These are phyloP conservation scores for Hyphodiscus sp. DNA, from an alignment of 2,329 filamentous ascomycete genomes.

Conservation along the genomic window DNA sequence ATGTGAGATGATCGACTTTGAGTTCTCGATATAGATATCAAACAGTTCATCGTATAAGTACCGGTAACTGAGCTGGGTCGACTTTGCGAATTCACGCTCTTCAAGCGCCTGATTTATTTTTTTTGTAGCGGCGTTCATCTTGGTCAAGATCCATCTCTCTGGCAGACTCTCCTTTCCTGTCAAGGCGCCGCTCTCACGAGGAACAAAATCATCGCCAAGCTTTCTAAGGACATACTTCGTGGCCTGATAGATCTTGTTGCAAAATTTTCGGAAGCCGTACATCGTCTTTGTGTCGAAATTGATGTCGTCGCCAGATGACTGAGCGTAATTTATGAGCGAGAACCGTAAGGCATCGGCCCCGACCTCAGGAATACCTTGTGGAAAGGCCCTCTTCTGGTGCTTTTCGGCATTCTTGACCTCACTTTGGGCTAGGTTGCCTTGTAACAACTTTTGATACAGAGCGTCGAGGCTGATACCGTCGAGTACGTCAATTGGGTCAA, in stretches of 20 bases:
- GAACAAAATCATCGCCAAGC: constrained; percentile 59
- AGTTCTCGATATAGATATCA: constrained; percentile 83
- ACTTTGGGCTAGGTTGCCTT: constrained; percentile 76
- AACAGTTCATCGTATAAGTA: constrained; percentile 77
- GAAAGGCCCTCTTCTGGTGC: constrained; percentile 92
- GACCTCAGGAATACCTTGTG: constrained; percentile 88
- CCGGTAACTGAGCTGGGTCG: constrained; percentile 66
- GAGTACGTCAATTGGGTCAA: constrained; percentile 92
- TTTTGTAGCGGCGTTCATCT: constrained; percentile 65
- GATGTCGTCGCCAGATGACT: constrained; percentile 74
- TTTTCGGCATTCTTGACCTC: constrained; percentile 81
- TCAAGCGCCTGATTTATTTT: constrained; percentile 63
- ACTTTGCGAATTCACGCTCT: constrained; percentile 66
- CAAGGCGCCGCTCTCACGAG: constrained; percentile 44
- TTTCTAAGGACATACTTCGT: constrained; percentile 89
- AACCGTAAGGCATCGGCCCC: constrained; percentile 90
- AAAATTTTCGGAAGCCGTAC: constrained; percentile 89
- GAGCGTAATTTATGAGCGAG: constrained; percentile 80
- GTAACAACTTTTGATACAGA: constrained; percentile 73
- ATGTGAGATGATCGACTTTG: constrained; percentile 72
- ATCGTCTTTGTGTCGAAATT: constrained; percentile 89
- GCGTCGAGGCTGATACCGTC: constrained; percentile 71
- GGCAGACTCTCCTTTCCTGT: constrained; percentile 58
- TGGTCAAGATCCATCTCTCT: constrained; percentile 69
- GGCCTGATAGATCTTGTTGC: constrained; percentile 96